Conservation (phyloP, 2,329 filamentous ascomycete genomes). For the Lecanicillium sp. region DNA sequence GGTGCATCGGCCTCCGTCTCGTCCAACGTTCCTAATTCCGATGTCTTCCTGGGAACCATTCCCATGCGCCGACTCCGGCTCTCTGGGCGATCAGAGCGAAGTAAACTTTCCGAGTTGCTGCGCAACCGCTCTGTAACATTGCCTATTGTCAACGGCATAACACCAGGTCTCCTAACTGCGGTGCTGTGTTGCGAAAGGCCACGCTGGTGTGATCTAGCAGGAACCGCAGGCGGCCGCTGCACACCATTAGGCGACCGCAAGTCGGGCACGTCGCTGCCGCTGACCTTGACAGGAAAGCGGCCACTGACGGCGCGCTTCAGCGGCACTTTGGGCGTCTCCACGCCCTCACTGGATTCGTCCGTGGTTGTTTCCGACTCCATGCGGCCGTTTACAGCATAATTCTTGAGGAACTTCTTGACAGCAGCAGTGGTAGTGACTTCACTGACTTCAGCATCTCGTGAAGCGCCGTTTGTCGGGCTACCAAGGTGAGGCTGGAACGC, state of each 20-base stretch:
- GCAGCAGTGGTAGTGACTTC: conserved; percentile 52
- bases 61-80: conserved; percentile 56
- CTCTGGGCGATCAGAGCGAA: conserved; percentile 44
- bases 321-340: conserved; percentile 69
- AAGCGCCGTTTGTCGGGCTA: conserved; percentile 40
- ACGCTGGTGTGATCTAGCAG: conserved; percentile 68
- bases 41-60: conserved; percentile 50
- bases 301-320: conserved; percentile 55
- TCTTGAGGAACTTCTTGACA: conserved; percentile 53
- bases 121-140: conserved; percentile 60
- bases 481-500: conserved; percentile 51
- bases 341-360: conserved; percentile 62
- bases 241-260: conserved; percentile 58
- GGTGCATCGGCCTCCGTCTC: conserved; percentile 55
- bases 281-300: conserved; percentile 63
- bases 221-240: conserved; percentile 64
- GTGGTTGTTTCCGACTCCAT: conserved; percentile 47
- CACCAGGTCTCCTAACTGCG: conserved; percentile 57
- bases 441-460: conserved; percentile 51
- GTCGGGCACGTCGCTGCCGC: conserved; percentile 60
- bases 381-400: conserved; percentile 41
- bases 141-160: conserved; percentile 62
- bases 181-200: conserved; percentile 61
- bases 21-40: conserved; percentile 54
- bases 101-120: conserved; percentile 55